A percentile compares a stretch with the other conserved stretches of the same genome.
Conservation (phyloP, 257 asterid genomes). For the Solanum piurae region DNA sequence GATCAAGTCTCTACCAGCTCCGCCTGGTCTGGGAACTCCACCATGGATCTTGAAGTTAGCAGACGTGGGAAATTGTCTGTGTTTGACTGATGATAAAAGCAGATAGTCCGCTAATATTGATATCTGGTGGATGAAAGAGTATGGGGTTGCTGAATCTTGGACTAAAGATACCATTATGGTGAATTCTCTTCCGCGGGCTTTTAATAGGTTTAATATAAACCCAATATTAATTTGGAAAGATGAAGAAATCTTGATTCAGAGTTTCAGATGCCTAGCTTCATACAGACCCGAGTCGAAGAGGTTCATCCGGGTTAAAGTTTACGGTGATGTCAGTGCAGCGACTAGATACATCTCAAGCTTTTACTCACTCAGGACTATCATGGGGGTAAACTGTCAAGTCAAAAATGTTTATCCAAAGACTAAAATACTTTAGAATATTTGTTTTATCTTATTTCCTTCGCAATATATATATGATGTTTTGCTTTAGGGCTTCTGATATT, state of each 20-base stretch:
- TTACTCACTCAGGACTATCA: background rate
- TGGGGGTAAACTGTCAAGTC: background rate
- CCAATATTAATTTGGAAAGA: background rate
- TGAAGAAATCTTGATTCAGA: background rate
- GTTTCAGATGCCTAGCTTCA: background rate
- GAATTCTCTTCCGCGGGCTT: background rate
- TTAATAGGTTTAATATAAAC: no score
- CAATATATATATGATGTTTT: no score
- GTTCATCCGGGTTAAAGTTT: background rate
- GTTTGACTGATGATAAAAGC: background rate
- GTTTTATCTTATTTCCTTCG: no score
- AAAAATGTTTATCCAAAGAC: background rate
- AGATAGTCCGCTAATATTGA: no score
- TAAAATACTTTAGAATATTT: no score
- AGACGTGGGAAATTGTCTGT: background rate
- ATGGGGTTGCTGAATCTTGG: background rate
- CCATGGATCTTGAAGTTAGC: background rate
- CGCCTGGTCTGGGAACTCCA: background rate
- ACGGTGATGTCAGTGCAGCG: background rate
- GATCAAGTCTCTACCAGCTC: background rate
- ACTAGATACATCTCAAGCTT: background rate
- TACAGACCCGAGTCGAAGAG: background rate
- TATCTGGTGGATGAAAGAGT: background rate
- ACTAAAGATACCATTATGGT: background rate
- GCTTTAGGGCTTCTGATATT: no score